Conservation (phyloP, 768 basidiomycete species). For the Tylopilus intermedius region DNA sequence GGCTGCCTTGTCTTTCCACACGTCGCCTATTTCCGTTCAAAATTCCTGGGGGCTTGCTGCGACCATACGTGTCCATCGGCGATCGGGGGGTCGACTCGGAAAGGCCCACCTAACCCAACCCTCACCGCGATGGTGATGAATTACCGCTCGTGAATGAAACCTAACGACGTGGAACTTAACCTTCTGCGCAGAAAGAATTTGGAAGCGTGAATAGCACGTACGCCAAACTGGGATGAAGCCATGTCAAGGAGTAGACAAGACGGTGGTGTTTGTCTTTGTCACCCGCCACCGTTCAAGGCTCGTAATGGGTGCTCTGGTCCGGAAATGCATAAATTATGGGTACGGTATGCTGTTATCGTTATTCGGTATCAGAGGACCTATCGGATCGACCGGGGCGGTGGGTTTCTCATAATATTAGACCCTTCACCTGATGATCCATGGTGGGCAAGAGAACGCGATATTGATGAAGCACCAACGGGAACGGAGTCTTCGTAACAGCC, state of each 20-base stretch:
- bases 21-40: not conserved
- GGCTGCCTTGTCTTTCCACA: not conserved
- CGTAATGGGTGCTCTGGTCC: not conserved
- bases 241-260: not conserved
- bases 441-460: not conserved
- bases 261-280: not conserved
- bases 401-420: not conserved
- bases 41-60: not conserved
- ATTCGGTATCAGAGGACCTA: not conserved
- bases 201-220: not conserved
- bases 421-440: not conserved
- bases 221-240: not conserved
- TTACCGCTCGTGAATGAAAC: not conserved
- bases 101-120: not conserved
- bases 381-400: too few relatives aligned
- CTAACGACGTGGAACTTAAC: not conserved
- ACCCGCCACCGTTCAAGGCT: not conserved
- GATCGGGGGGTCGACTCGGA: not conserved
- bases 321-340: not conserved
- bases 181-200: not conserved
- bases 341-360: not conserved
- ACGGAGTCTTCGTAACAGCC: not conserved
- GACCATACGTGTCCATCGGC: not conserved
- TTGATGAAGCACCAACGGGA: not conserved
- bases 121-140: too few relatives aligned